Percentiles rank a stretch among this genome's conserved stretches.
These are phyloP conservation scores for Penicillium daleae DNA, from an alignment of 495 filamentous ascomycete genomes.

Conservation along the genomic window DNA sequence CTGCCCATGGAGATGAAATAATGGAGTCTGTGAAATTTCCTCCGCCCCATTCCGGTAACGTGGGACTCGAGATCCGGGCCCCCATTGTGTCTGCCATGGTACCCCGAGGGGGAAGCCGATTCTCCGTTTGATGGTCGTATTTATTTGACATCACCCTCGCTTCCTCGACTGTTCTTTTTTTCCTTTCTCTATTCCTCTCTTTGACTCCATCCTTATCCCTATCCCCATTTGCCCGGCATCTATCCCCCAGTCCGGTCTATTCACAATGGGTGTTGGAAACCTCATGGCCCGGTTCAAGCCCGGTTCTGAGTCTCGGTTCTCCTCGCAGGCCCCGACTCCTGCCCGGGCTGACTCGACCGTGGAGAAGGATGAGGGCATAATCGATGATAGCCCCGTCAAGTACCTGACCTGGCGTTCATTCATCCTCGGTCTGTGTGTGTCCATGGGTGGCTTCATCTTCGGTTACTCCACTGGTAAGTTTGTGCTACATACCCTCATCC, in stretches of 20 bases:
- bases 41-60: constrained; percentile 31
- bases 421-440: constrained; percentile 56
- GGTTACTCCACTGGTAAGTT: constrained; percentile 68
- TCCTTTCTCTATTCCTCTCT: constrained; percentile 19
- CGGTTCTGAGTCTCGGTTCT: constrained; percentile 35
- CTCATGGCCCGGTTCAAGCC: constrained; percentile 41
- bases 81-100: constrained; percentile 41
- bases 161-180: constrained; percentile 15
- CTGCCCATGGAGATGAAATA: constrained; percentile 7
- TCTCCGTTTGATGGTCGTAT: constrained; percentile 29
- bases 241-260: constrained; percentile 9
- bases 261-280: constrained; percentile 45
- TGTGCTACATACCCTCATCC: constrained; percentile 10
- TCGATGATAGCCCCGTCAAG: constrained; percentile 52
- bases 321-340: constrained; percentile 44
- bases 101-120: constrained; percentile 35
- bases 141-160: constrained; percentile 26
- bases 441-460: constrained; percentile 78
- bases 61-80: constrained; percentile 45
- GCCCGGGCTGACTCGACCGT: constrained; percentile 40
- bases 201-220: constrained; percentile 10
- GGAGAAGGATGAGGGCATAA: constrained; percentile 46
- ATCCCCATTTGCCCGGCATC: background rate
- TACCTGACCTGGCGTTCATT: constrained; percentile 55
- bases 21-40: constrained; percentile 27